These are phyloP conservation scores for Tylopilus vinaceipallidus DNA, from an alignment of 768 basidiomycete species.

Conservation along the genomic window DNA sequence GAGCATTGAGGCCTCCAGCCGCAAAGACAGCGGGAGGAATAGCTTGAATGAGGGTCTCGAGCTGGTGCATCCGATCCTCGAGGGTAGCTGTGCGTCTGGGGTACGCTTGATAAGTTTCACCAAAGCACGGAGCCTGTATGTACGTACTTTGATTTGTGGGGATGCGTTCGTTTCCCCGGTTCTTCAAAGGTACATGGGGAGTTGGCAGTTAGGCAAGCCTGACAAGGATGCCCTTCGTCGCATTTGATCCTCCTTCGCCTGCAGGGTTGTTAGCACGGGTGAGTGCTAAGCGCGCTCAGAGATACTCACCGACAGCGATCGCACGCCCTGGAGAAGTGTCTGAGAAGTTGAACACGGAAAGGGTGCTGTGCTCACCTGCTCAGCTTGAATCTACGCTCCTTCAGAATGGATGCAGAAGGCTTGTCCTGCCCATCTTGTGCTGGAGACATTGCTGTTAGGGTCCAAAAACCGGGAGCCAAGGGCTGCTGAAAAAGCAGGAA, in stretches of 20 bases:
- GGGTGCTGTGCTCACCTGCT: slow-evolving; percentile 56
- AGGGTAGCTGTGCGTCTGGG: slow-evolving; percentile 74
- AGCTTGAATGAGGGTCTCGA: slow-evolving; percentile 81
- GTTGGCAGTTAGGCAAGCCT: slow-evolving; percentile 80
- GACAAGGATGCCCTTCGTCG: slow-evolving; percentile 87
- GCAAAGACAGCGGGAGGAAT: slow-evolving; percentile 81
- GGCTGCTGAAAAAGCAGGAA: slow-evolving; percentile 11
- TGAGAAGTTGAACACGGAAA: slow-evolving; percentile 3
- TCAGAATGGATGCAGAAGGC: slow-evolving; percentile 50
- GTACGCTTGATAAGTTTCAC: slow-evolving; percentile 4
- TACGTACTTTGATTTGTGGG: slow-evolving; percentile 84
- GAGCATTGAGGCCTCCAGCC: slow-evolving; percentile 45
- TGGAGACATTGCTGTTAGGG: slow-evolving; percentile 28
- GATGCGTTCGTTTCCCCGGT: slow-evolving; percentile 80
- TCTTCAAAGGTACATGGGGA: slow-evolving; percentile 87
- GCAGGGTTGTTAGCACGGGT: neutral
- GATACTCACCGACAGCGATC: slow-evolving; percentile 82
- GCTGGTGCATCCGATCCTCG: slow-evolving; percentile 86
- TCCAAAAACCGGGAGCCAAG: slow-evolving; percentile 7
- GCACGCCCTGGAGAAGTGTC: slow-evolving; percentile 60
- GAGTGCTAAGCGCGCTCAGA: neutral
- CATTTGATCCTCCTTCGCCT: slow-evolving; percentile 85
- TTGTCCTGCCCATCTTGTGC: slow-evolving; percentile 42
- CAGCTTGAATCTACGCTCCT: slow-evolving; percentile 83
- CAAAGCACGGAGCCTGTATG: neutral